These are phyloP conservation scores for Malassezia dermatis DNA, from an alignment of 1,284 basidiomycete genomes.

Conservation along the genomic window DNA sequence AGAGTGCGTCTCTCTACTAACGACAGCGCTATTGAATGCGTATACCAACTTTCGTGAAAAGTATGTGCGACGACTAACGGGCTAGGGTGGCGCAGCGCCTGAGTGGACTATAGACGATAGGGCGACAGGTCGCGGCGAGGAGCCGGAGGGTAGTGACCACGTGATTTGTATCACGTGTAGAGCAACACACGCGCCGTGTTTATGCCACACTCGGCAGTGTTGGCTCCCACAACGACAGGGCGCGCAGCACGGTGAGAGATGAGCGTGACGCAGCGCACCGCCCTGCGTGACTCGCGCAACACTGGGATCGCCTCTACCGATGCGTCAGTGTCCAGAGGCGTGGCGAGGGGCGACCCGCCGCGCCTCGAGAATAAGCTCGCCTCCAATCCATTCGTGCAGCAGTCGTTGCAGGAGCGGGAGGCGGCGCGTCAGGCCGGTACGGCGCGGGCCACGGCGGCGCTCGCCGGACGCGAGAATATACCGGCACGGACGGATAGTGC, in stretches of 20 bases:
- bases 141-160: background rate
- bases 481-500: background rate
- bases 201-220: constrained; percentile 1
- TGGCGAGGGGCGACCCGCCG: background rate
- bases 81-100: constrained; percentile 15
- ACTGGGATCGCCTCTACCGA: background rate
- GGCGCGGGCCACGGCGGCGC: background rate
- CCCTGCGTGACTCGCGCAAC: constrained; percentile 15
- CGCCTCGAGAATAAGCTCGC: background rate
- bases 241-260: background rate
- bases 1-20: constrained; percentile 49
- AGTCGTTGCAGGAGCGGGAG: background rate
- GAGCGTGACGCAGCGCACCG: constrained; percentile 4
- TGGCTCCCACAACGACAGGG: background rate
- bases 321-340: background rate
- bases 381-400: constrained; percentile 11
- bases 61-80: constrained; percentile 5
- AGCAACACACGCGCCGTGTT: constrained; percentile 9
- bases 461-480: background rate
- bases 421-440: background rate
- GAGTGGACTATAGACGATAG: constrained; percentile 8
- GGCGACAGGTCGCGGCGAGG: background rate
- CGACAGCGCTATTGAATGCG: constrained; percentile 45
- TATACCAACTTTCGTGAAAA: constrained; percentile 43
- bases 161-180: constrained; percentile 6